Percentiles rank a stretch among this genome's conserved stretches.
Evolutionary conservation across 2,329 filamentous ascomycete genomes (phyloP).

Genomic region (Ampelomyces quisqualis): DNA sequence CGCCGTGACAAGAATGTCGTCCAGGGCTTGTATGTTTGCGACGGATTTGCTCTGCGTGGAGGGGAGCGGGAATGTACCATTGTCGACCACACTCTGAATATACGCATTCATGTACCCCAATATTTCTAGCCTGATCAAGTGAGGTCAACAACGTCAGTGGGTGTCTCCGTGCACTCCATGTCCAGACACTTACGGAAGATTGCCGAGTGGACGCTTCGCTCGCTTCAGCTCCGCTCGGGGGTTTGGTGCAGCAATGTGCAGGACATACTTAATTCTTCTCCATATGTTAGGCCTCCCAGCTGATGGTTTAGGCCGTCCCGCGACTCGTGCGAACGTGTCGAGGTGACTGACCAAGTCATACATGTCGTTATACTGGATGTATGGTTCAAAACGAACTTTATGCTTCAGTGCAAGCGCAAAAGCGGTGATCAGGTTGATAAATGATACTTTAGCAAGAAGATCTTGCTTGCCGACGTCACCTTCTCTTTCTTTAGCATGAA

Average conservation of each 20-base stretch:
- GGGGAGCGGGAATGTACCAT: constrained; percentile 54
- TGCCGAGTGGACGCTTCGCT: constrained; percentile 68
- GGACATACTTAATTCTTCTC: constrained; percentile 65
- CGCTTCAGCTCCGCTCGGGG: constrained; percentile 72
- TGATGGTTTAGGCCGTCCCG: constrained; percentile 18
- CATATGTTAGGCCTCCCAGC: constrained; percentile 44
- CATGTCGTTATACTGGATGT: constrained; percentile 70
- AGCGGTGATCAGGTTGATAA: constrained; percentile 72
- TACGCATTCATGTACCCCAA: constrained; percentile 67
- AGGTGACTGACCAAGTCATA: constrained; percentile 66
- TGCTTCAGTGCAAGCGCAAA: constrained; percentile 75
- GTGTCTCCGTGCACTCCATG: too few relatives aligned
- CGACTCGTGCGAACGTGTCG: constrained; percentile 66
- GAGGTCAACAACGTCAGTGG: too few relatives aligned
- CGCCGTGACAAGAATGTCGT: constrained; percentile 67
- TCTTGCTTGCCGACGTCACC: constrained; percentile 60
- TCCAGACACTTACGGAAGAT: constrained; percentile 61
- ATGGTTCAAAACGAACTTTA: constrained; percentile 76
- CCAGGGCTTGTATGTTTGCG: constrained; percentile 61
- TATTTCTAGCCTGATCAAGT: constrained; percentile 68
- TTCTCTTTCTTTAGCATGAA: constrained; percentile 64
- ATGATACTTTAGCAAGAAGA: constrained; percentile 66
- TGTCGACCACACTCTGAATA: constrained; percentile 58
- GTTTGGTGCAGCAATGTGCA: constrained; percentile 71
- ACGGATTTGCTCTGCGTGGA: constrained; percentile 59